Percentiles rank a stretch among this genome's conserved stretches.
Evolutionary conservation across 2,329 filamentous ascomycete genomes (phyloP).

Genomic region (Apiospora phragmitis): DNA sequence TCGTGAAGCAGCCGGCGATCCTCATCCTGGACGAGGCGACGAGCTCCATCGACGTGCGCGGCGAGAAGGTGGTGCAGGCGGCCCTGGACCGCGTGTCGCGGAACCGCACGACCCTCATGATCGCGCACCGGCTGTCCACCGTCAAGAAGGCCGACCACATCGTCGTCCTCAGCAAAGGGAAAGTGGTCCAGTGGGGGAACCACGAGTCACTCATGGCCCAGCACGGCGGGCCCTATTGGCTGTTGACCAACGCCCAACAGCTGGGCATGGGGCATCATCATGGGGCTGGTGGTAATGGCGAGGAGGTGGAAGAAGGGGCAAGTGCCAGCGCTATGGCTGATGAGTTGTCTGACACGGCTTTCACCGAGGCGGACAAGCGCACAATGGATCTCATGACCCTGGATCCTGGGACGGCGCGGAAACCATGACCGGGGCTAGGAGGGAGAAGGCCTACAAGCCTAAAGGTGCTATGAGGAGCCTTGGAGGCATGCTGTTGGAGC

Average conservation of each 20-base stretch:
- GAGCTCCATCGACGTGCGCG: constrained; percentile 62
- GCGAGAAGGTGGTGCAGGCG: constrained; percentile 58
- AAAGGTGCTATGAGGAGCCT: constrained; percentile 29
- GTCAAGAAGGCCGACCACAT: constrained; percentile 95
- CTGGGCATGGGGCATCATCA: neutral
- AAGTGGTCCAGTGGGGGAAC: constrained; percentile 86
- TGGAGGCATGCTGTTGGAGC: constrained; percentile 28
- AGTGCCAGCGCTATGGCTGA: neutral
- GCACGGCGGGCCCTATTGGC: constrained; percentile 72
- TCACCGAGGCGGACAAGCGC: constrained; percentile 52
- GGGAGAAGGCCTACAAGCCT: constrained; percentile 16
- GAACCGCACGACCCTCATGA: constrained; percentile 53
- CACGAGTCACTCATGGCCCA: constrained; percentile 76
- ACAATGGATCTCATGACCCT: constrained; percentile 70
- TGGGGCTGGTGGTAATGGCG: neutral
- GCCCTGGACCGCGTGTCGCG: constrained; percentile 48
- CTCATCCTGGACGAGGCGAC: constrained; percentile 70
- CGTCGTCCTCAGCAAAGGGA: constrained; percentile 81
- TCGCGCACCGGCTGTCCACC: constrained; percentile 74
- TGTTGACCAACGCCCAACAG: constrained; percentile 64
- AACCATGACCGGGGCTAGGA: neutral
- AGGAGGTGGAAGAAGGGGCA: neutral
- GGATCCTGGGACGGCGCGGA: constrained; percentile 11
- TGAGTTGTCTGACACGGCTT: constrained; percentile 15
- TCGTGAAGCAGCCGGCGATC: constrained; percentile 64